Base-by-base conservation (phyloP, 73 alveolate genomes). In the Paramecium tetraurelia region DNA sequence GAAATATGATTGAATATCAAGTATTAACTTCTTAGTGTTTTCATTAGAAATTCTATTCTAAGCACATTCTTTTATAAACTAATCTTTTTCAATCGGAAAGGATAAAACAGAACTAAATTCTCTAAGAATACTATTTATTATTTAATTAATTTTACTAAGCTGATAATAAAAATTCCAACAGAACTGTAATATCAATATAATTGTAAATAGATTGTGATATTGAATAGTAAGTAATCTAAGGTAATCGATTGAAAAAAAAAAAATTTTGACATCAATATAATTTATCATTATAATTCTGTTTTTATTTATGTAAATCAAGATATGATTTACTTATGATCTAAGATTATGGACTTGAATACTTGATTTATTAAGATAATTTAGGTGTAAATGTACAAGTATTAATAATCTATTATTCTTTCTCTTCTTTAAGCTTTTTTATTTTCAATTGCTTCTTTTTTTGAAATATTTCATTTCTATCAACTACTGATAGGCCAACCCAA, bases 211-310 rank as follows among this genome's bases (percentile, higher is more conserved):
- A 16, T 14, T 50, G 27, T 14, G 14, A 16, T 50, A 50, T 50
- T 50, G 31, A 50, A 50, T 10, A 50, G 21, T 53, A 53, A 53
- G 18, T n/a, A n/a, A n/a, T n/a, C 69, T 53, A 0, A 53, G 12
- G 4, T 53, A 18, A 4, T 22, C 2, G 18, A 53, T 53, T 18
- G 69, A 53, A 53, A 53, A 8, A 40, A 53, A 53, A 35, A 2
- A 63, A 33, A 63, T 63, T 31, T 63, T 27, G 84, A 63, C 21
- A 63, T 63, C 84, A 63, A 63, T 63, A 63, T 63, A 63, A 63
- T 63, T 63, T 63, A 31, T 63, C 84, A 63, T 33, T 63, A 63
- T 63, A 31, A 63, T 33, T 63, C 84, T 63, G 84, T 63, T 63
- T 63, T 63, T 22, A 63, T 63, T 33, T 63, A 63, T 63, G 46